Evolutionary conservation across 108 stramenopile species (phyloP).

Genomic region (Craspedostauros australis): DNA sequence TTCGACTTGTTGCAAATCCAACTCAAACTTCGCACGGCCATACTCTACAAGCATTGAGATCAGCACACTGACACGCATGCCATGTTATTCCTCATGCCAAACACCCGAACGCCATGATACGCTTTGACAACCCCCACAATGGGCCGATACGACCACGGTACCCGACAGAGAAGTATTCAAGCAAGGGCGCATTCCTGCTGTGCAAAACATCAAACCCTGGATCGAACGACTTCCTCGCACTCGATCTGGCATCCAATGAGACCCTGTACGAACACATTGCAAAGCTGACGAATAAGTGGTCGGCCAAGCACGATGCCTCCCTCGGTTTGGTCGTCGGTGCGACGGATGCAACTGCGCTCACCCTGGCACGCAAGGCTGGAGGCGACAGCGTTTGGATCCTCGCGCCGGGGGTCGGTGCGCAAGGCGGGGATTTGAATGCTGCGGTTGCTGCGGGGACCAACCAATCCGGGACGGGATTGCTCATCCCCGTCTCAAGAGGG

Average conservation of each 20-base stretch:
- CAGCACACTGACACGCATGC: too few relatives aligned
- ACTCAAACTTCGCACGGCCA: too few relatives aligned
- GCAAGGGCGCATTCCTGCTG: slow-evolving; percentile 90
- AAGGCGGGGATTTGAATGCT: slow-evolving; percentile 87
- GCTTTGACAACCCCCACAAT: too few relatives aligned
- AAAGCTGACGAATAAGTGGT: slow-evolving; percentile 56
- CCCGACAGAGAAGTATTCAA: slow-evolving; percentile 52
- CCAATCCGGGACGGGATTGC: slow-evolving; percentile 70
- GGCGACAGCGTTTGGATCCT: slow-evolving; percentile 89
- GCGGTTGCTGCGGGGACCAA: slow-evolving; percentile 81
- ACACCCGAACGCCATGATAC: too few relatives aligned
- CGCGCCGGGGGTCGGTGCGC: slow-evolving; percentile 97
- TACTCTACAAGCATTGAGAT: too few relatives aligned
- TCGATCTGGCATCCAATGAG: slow-evolving; percentile 37
- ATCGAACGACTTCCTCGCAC: slow-evolving; percentile 84
- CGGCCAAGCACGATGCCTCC: slow-evolving; percentile 29
- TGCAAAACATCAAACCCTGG: slow-evolving; percentile 99
- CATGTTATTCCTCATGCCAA: too few relatives aligned
- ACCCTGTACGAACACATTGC: slow-evolving; percentile 89
- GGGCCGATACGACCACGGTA: too few relatives aligned
- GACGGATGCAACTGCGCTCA: slow-evolving; percentile 84
- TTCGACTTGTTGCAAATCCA: too few relatives aligned
- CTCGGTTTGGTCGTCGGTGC: slow-evolving; percentile 97
- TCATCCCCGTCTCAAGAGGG: slow-evolving; percentile 93
- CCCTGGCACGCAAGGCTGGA: slow-evolving; percentile 66